phyloP scores from a whole-genome alignment of 75 land plant species.

The Picea sitchensis region DNA sequence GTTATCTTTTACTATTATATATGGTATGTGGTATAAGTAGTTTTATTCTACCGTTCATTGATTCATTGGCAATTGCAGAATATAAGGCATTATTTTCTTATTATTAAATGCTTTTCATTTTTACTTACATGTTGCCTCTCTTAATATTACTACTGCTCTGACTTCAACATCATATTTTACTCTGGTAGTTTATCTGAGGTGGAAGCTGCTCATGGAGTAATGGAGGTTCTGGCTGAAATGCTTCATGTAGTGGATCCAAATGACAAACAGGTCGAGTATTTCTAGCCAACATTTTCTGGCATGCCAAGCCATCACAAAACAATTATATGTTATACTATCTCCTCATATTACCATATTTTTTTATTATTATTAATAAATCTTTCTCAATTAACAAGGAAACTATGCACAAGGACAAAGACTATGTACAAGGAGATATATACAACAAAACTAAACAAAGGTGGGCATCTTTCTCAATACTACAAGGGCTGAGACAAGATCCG shows the following conservation, averaged over 20 bases:
- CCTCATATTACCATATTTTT: too few species aligned
- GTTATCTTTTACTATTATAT: background rate
- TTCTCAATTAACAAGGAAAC: background rate
- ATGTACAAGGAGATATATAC: background rate
- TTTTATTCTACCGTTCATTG: background rate
- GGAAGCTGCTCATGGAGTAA: constrained; percentile 46
- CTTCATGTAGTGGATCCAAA: constrained; percentile 74
- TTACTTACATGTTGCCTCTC: background rate
- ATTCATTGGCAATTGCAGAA: background rate
- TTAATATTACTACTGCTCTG: constrained; percentile 6
- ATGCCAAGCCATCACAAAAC: background rate
- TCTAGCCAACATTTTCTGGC: background rate
- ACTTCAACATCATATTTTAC: background rate
- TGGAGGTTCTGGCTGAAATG: constrained; percentile 82
- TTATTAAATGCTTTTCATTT: background rate
- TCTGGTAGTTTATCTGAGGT: constrained; percentile 52
- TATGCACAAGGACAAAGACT: background rate
- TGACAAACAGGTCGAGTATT: constrained; percentile 52
- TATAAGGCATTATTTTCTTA: background rate
- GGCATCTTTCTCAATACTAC: too few species aligned
- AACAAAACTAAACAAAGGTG: background rate
- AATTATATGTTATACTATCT: background rate
- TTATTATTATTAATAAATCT: background rate
- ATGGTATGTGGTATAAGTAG: background rate
- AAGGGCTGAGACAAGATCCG: too few species aligned